Evolutionary conservation across 306 rosid genomes (phyloP).

Genomic region (Parietaria judaica): DNA sequence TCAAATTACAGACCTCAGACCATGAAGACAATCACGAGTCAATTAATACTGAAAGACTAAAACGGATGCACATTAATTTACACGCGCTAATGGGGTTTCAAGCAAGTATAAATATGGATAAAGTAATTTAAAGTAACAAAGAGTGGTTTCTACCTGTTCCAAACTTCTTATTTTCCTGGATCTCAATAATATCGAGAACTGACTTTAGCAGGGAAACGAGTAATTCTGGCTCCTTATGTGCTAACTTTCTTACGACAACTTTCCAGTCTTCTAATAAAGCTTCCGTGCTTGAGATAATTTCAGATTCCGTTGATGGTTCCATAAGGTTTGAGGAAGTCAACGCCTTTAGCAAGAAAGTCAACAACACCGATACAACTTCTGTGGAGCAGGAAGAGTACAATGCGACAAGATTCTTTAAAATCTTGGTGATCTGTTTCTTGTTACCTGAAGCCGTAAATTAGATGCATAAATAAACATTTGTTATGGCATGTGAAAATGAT

Average conservation of each 20-base stretch:
- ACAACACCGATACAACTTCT: conserved; percentile 58
- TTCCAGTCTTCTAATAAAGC: conserved; percentile 53
- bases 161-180: conserved; percentile 32
- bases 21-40: too few relatives aligned
- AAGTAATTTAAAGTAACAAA: too few relatives aligned
- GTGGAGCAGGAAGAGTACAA: conserved; percentile 68
- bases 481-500: too few relatives aligned
- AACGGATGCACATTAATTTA: too few relatives aligned
- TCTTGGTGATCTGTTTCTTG: conserved; percentile 45
- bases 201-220: conserved; percentile 55
- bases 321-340: conserved; percentile 33
- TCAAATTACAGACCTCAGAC: too few relatives aligned
- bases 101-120: too few relatives aligned
- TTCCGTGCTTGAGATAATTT: conserved; percentile 17
- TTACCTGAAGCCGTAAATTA: conserved; percentile 42
- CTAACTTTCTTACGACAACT: conserved; percentile 40
- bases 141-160: conserved; percentile 32
- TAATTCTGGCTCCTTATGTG: conserved; percentile 74
- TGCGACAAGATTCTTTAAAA: conserved; percentile 47
- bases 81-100: too few relatives aligned
- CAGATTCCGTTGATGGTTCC: conserved; percentile 30
- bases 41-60: too few relatives aligned
- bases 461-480: conserved; percentile 12
- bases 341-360: conserved; percentile 54
- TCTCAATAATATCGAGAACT: conserved; percentile 59